Evolutionary conservation across 371 early-diverging fungal species (phyloP).

Genomic region (Enterocytospora artemiae): DNA sequence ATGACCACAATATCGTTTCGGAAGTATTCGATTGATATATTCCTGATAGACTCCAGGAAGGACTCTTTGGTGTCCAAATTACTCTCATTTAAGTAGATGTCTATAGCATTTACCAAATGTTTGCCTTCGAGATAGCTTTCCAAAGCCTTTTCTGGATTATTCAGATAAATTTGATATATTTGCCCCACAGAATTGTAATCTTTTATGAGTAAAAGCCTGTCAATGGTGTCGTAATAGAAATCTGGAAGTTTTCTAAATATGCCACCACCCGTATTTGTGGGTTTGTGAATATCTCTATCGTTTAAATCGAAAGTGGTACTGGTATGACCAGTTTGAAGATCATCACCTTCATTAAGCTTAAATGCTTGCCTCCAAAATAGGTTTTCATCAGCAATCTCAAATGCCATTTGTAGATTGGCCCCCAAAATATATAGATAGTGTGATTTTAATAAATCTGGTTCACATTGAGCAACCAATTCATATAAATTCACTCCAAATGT

Average conservation of each 20-base stretch:
- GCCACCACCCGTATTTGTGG: too few species aligned
- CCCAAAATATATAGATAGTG: background rate
- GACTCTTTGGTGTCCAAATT: background rate
- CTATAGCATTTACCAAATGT: background rate
- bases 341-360: background rate
- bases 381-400: constrained; percentile 15
- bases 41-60: background rate
- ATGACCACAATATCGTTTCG: background rate
- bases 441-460: background rate
- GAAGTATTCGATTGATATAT: background rate
- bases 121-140: constrained; percentile 17
- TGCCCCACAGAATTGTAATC: background rate
- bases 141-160: background rate
- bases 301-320: too few species aligned
- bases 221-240: too few species aligned
- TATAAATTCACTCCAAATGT: background rate
- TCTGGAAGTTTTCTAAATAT: too few species aligned
- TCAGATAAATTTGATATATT: constrained; percentile 14
- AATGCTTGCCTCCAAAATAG: constrained; percentile 27
- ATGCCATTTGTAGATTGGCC: constrained; percentile 1
- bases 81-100: constrained; percentile 1
- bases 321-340: too few species aligned
- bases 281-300: too few species aligned
- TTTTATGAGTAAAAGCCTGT: background rate
- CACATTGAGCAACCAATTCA: background rate